Base-by-base conservation (phyloP, 768 basidiomycete genomes). In the Kwoniella heveanensis region DNA sequence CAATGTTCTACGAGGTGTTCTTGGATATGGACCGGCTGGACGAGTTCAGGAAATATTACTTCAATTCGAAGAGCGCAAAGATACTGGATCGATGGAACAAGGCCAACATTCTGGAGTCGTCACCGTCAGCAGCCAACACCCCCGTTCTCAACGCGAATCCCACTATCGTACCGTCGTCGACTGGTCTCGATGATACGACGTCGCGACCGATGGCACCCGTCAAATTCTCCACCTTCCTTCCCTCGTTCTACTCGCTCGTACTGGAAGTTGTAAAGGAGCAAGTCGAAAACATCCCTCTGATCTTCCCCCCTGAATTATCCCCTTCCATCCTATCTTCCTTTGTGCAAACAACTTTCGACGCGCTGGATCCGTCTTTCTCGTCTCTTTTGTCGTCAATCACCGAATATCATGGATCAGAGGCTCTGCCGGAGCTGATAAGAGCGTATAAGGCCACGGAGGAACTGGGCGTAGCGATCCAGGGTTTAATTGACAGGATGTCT, bases 1-100 rank as follows among this genome's bases (percentile, higher is more conserved):
- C 86, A 64, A 62, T 50, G 48, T 69, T 92, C 80, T 92, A 89
- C 71, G 82, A 85, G 24, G 92, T 98, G 54, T 99, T 98, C 79
- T 86, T 85, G 60, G 86, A 89, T 71, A 97, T 99, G 62, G 90
- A 95, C 71, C 85, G 95, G 54, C 92, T 93, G 78, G 84, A 86
- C 2, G 96, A 98, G 77, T 99, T 95, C 78, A 85, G 90, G 63
- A 90, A 89, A 73, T 97, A 96, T 77, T 99, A 97, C 82, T 91
- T 92, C 80, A 90, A 90, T 13, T 88, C 91, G 10, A 84, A 91
- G 27, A 83, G 92, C 60, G 83, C 85, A 15, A 70, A 82, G 17
- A 79, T 95, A 15, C 83, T 91, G 46, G 81, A 85, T 17, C 71
- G 84, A 62, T 98, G 95, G 95, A 84, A 86, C 68, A 81, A 82